Percentiles rank a stretch among this genome's conserved stretches.
These are phyloP conservation scores for Microsporum ferrugineum DNA, from an alignment of 2,329 filamentous ascomycete genomes.

Conservation along the genomic window DNA sequence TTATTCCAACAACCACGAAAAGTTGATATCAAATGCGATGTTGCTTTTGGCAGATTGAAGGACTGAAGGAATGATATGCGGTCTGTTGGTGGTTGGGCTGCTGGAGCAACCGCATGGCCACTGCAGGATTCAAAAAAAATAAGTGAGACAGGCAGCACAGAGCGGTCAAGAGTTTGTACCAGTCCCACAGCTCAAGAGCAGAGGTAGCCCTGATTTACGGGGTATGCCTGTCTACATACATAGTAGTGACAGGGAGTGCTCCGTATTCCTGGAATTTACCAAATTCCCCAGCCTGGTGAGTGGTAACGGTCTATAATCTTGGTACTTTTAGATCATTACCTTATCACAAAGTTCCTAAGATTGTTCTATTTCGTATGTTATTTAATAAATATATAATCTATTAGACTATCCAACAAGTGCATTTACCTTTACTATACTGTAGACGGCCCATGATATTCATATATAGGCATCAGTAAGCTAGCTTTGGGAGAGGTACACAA, in stretches of 20 bases:
- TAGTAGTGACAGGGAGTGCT: background rate
- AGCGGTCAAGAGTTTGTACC: background rate
- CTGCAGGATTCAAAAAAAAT: background rate
- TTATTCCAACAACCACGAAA: background rate
- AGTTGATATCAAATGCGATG: background rate
- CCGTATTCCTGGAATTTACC: background rate
- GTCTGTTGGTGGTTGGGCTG: background rate
- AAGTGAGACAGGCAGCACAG: background rate
- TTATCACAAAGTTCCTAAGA: too few species aligned
- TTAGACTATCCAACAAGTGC: too few species aligned
- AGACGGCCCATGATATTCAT: too few species aligned
- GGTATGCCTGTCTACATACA: background rate
- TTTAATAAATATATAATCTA: too few species aligned
- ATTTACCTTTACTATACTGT: too few species aligned
- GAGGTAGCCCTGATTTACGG: background rate
- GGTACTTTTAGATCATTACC: too few species aligned
- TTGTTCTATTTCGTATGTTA: too few species aligned
- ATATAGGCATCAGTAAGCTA: too few species aligned
- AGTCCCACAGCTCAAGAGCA: background rate
- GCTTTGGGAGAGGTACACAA: too few species aligned
- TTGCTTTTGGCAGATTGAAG: background rate
- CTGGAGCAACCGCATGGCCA: background rate
- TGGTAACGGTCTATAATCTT: too few species aligned
- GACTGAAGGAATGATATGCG: background rate
- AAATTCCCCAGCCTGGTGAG: too few species aligned